Percentiles rank a stretch among this genome's conserved stretches.
Evolutionary conservation across 164 flowering plant genomes (phyloP).

Genomic region (Annona squamosa): DNA sequence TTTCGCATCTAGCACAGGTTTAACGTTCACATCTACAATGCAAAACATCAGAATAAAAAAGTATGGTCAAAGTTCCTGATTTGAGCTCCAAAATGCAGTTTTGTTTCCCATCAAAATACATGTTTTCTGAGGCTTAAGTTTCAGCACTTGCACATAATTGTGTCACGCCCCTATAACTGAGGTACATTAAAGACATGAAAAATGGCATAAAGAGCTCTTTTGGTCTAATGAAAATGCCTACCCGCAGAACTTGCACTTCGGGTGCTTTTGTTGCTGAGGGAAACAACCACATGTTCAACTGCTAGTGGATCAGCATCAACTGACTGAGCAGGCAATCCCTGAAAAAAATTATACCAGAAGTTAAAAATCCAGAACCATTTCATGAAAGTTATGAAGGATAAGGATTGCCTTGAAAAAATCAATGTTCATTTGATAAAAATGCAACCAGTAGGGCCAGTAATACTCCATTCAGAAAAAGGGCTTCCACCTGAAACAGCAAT

Average conservation of each 20-base stretch:
- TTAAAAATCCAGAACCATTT: not conserved
- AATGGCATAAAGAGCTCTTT: not conserved
- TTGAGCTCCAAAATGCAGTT: too few species aligned
- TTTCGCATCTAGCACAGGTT: too few species aligned
- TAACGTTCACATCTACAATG: too few species aligned
- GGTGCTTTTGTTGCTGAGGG: slow-evolving; percentile 8
- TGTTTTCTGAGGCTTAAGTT: too few species aligned
- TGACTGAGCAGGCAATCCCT: slow-evolving; percentile 25
- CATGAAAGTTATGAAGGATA: not conserved
- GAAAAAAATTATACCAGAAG: slow-evolving; percentile 5
- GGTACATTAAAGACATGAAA: not conserved
- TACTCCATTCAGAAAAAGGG: not conserved
- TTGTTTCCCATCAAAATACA: too few species aligned
- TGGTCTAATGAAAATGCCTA: not conserved
- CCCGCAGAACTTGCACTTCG: slow-evolving; percentile 8
- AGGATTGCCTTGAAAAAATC: not conserved
- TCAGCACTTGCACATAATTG: too few species aligned
- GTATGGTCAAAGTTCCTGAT: too few species aligned
- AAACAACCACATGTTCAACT: slow-evolving; percentile 5
- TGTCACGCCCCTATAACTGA: not conserved
- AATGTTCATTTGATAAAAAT: too few species aligned
- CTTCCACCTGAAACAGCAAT: not conserved
- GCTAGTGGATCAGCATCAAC: slow-evolving; percentile 7
- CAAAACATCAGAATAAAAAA: too few species aligned
- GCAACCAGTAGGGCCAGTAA: not conserved